These are phyloP conservation scores for Ophiostoma montium DNA, from an alignment of 2,329 filamentous ascomycete species.

Conservation along the genomic window DNA sequence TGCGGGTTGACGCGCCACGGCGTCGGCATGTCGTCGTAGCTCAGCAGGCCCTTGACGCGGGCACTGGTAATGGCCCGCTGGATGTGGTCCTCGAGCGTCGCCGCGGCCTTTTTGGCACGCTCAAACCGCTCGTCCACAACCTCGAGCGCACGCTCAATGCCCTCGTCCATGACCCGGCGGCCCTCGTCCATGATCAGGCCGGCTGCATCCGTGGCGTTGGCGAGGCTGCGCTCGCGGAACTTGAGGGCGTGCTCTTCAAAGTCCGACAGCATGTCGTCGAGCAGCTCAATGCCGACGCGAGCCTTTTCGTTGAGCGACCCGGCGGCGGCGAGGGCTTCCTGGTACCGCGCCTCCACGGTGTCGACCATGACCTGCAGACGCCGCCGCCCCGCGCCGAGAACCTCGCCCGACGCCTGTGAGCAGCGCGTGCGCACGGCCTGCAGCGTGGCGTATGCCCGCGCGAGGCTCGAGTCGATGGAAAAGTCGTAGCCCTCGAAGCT, in stretches of 20 bases:
- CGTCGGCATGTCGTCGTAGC: slow-evolving; percentile 77
- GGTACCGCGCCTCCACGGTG: slow-evolving; percentile 75
- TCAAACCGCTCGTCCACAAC: slow-evolving; percentile 72
- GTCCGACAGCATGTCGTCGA: slow-evolving; percentile 74
- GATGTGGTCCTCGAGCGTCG: slow-evolving; percentile 72
- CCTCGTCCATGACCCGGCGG: slow-evolving; percentile 66
- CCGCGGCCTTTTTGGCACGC: slow-evolving; percentile 67
- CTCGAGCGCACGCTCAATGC: slow-evolving; percentile 57
- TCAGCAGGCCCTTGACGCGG: slow-evolving; percentile 66
- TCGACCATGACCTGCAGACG: slow-evolving; percentile 83
- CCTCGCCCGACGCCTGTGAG: slow-evolving; percentile 76
- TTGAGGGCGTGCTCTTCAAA: slow-evolving; percentile 74
- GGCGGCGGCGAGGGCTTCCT: slow-evolving; percentile 70
- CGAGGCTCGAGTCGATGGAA: slow-evolving; percentile 69
- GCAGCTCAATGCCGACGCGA: slow-evolving; percentile 68
- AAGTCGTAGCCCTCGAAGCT: slow-evolving; percentile 78
- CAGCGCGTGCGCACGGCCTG: slow-evolving; percentile 79
- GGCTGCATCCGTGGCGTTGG: slow-evolving; percentile 49
- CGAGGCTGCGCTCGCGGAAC: slow-evolving; percentile 62
- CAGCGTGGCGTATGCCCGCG: slow-evolving; percentile 71
- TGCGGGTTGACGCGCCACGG: slow-evolving; percentile 95
- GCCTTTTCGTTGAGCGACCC: slow-evolving; percentile 88
- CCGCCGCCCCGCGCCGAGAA: slow-evolving; percentile 74
- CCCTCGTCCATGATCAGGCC: slow-evolving; percentile 63
- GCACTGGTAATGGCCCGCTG: slow-evolving; percentile 63